Conservation (phyloP, 2,329 filamentous ascomycete genomes). For the Fusarium oligoseptatum region DNA sequence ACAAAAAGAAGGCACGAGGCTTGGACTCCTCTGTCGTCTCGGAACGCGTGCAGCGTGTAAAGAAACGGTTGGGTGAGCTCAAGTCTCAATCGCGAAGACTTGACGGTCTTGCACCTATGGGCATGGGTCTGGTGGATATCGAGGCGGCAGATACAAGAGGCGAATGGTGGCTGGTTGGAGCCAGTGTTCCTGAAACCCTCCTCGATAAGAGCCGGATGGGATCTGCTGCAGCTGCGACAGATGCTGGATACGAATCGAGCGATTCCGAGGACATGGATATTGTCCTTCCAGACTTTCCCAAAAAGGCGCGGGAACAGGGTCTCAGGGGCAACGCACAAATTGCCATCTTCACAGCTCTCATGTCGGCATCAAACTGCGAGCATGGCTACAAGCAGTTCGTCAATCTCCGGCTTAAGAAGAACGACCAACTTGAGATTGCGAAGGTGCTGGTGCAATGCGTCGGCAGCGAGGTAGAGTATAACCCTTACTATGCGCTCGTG, state of each 20-base stretch:
- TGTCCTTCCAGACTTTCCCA: constrained; percentile 74
- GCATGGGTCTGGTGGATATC: constrained; percentile 85
- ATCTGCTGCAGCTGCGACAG: constrained; percentile 51
- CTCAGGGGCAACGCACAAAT: constrained; percentile 90
- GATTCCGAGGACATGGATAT: constrained; percentile 63
- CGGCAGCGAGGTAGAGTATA: constrained; percentile 86
- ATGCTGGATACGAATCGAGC: constrained; percentile 45
- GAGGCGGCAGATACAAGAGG: constrained; percentile 86
- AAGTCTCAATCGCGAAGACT: constrained; percentile 69
- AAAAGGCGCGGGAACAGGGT: constrained; percentile 83
- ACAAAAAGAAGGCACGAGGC: constrained; percentile 82
- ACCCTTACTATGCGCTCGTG: constrained; percentile 92
- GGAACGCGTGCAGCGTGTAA: constrained; percentile 89
- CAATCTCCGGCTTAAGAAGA: constrained; percentile 87
- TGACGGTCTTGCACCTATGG: constrained; percentile 84
- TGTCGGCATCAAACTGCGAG: constrained; percentile 85
- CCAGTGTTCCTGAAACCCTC: constrained; percentile 77
- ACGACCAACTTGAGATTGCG: constrained; percentile 88
- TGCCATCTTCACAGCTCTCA: constrained; percentile 93
- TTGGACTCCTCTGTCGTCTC: constrained; percentile 79
- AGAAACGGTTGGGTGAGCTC: constrained; percentile 85
- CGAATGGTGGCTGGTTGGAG: constrained; percentile 98
- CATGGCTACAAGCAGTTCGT: constrained; percentile 85
- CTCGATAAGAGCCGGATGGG: constrained; percentile 34
- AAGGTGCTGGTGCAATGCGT: constrained; percentile 90